A percentile compares a stretch with the other conserved stretches of the same genome.
phyloP scores from a whole-genome alignment of 2,329 filamentous ascomycete genomes.

The Orbilia ellipsospora region DNA sequence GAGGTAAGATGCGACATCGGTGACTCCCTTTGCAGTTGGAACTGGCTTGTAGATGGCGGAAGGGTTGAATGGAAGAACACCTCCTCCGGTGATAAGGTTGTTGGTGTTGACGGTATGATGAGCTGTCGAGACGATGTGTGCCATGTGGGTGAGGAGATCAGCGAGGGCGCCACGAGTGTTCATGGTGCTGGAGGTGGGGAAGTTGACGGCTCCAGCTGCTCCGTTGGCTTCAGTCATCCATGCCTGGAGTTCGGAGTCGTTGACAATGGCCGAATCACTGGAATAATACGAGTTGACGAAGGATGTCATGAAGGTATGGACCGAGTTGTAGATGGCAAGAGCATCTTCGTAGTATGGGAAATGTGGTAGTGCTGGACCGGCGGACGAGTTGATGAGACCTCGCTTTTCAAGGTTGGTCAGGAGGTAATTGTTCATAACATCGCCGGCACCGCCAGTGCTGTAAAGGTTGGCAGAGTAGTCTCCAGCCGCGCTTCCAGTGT shows the following conservation, averaged over 20 bases:
- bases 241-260: constrained; percentile 64
- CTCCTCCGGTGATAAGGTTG: constrained; percentile 61
- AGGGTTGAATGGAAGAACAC: constrained; percentile 64
- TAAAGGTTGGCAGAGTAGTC: constrained; percentile 60
- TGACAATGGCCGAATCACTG: constrained; percentile 59
- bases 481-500: constrained; percentile 59
- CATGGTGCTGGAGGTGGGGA: constrained; percentile 61
- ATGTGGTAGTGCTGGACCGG: constrained; percentile 62
- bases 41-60: constrained; percentile 57
- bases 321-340: constrained; percentile 61
- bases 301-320: constrained; percentile 62
- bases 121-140: constrained; percentile 61
- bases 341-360: constrained; percentile 66
- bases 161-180: constrained; percentile 60
- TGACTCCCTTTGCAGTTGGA: constrained; percentile 63
- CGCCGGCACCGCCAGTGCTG: constrained; percentile 59
- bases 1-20: constrained; percentile 61
- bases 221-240: constrained; percentile 64
- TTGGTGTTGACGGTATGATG: constrained; percentile 65
- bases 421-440: constrained; percentile 64
- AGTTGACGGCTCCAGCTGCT: constrained; percentile 63
- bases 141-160: constrained; percentile 64
- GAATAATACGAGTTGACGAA: constrained; percentile 66
- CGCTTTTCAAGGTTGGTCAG: constrained; percentile 61
- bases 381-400: constrained; percentile 63